These are phyloP conservation scores for Trametes versicolor DNA, from an alignment of 1,284 basidiomycete species.

Conservation along the genomic window DNA sequence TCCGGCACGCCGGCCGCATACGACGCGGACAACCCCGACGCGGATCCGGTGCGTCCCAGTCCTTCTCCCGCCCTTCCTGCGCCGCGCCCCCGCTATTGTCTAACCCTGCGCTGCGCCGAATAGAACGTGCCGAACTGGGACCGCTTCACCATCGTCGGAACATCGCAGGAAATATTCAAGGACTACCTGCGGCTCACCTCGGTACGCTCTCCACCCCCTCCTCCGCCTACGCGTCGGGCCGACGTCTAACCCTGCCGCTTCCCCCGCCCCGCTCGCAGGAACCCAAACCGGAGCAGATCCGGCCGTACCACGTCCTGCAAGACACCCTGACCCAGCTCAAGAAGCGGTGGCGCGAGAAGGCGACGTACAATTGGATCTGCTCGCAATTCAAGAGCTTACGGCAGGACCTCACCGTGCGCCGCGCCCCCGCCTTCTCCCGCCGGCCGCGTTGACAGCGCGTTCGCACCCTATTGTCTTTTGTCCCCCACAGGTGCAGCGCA, in stretches of 20 bases:
- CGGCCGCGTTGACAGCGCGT: constrained; percentile 31
- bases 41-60: constrained; percentile 64
- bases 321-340: constrained; percentile 91
- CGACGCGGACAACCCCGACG: constrained; percentile 71
- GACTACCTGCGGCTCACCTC: constrained; percentile 96
- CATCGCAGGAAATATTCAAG: constrained; percentile 90
- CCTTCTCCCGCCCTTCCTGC: constrained; percentile 12
- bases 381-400: constrained; percentile 98
- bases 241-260: constrained; percentile 10
- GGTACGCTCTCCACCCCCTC: constrained; percentile 55
- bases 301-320: constrained; percentile 87
- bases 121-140: constrained; percentile 99
- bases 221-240: constrained; percentile 12
- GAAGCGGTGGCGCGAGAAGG: constrained; percentile 87
- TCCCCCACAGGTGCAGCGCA: constrained; percentile 88
- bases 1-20: constrained; percentile 56
- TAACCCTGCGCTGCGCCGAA: constrained; percentile 20
- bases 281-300: constrained; percentile 94
- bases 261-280: constrained; percentile 60
- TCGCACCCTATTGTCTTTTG: constrained; percentile 34
- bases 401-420: constrained; percentile 94
- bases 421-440: constrained; percentile 20
- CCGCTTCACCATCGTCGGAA: constrained; percentile 93
- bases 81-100: constrained; percentile 13
- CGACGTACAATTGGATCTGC: constrained; percentile 93